Percentiles rank a stretch among this genome's conserved stretches.
Conservation (phyloP, 1,284 basidiomycete genomes). For the Baeospora myosura region DNA sequence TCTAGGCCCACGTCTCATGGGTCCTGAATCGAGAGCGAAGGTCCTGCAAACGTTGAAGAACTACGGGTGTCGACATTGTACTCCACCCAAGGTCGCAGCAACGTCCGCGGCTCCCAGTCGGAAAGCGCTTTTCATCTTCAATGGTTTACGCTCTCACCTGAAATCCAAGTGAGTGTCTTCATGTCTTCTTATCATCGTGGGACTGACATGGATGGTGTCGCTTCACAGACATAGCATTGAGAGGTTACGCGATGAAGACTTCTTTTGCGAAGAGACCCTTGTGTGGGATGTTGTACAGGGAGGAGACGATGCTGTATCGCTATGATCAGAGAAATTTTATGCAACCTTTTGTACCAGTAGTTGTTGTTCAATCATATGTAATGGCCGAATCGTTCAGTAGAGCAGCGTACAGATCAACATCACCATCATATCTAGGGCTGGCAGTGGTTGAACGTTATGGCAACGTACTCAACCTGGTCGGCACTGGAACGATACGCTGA, state of each 20-base stretch:
- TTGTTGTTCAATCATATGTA: no score
- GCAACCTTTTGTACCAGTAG: no score
- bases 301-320: no score
- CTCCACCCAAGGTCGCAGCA: slow-evolving; percentile 4
- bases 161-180: slow-evolving; percentile 43
- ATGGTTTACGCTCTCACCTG: slow-evolving; percentile 52
- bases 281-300: no score
- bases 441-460: no score
- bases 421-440: no score
- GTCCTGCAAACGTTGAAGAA: slow-evolving; percentile 25
- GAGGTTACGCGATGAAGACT: slow-evolving; percentile 34
- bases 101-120: slow-evolving; percentile 9
- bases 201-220: slow-evolving; percentile 1
- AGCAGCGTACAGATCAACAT: no score
- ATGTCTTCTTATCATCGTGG: neutral
- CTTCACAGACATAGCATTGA: slow-evolving; percentile 32
- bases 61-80: slow-evolving; percentile 53
- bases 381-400: no score
- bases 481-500: no score
- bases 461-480: no score
- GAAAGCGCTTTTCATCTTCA: slow-evolving; percentile 32
- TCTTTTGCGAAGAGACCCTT: slow-evolving; percentile 23
- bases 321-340: no score
- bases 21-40: slow-evolving; percentile 15
- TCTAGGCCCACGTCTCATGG: slow-evolving; percentile 24